Evolutionary conservation across 2,329 filamentous ascomycete species (phyloP).

Genomic region (Aspergillus sp.): DNA sequence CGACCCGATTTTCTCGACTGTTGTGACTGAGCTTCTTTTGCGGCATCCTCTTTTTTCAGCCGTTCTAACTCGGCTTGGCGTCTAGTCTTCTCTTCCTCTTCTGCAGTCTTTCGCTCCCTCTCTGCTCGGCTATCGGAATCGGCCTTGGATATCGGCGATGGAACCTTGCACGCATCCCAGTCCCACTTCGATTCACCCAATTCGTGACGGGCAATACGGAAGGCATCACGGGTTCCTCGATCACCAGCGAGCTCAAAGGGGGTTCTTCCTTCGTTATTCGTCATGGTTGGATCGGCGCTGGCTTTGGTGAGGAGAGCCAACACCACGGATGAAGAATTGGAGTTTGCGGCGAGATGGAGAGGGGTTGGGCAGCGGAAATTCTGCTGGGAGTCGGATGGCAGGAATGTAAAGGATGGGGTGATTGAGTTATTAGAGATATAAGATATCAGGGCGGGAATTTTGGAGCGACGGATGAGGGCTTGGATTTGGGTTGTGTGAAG

Average conservation of each 20-base stretch:
- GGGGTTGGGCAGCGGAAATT: slow-evolving; percentile 78
- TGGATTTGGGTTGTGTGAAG: slow-evolving; percentile 88
- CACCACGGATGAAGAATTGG: slow-evolving; percentile 75
- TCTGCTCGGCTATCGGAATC: slow-evolving; percentile 68
- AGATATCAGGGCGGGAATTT: slow-evolving; percentile 77
- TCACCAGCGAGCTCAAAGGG: slow-evolving; percentile 86
- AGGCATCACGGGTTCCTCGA: slow-evolving; percentile 79
- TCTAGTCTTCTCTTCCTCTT: slow-evolving; percentile 64
- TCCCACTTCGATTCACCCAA: slow-evolving; percentile 72
- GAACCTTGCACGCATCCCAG: slow-evolving; percentile 74
- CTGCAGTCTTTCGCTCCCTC: slow-evolving; percentile 65
- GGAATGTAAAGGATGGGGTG: slow-evolving; percentile 67
- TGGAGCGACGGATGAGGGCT: slow-evolving; percentile 81
- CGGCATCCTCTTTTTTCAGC: slow-evolving; percentile 59
- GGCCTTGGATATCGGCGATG: slow-evolving; percentile 62
- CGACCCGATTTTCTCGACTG: slow-evolving; percentile 49
- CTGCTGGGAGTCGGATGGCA: slow-evolving; percentile 59
- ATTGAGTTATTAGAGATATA: slow-evolving; percentile 77
- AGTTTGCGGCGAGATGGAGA: slow-evolving; percentile 78
- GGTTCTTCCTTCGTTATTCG: slow-evolving; percentile 73
- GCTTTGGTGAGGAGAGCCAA: slow-evolving; percentile 70
- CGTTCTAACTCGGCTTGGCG: slow-evolving; percentile 71
- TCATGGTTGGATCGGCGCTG: slow-evolving; percentile 65
- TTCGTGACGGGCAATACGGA: slow-evolving; percentile 79
- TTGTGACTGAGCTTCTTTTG: slow-evolving; percentile 34